Percentiles rank a stretch among this genome's conserved stretches.
These are phyloP conservation scores for Bothriochloa decipiens DNA, from an alignment of 176 grass and related monocot genomes.

Conservation along the genomic window DNA sequence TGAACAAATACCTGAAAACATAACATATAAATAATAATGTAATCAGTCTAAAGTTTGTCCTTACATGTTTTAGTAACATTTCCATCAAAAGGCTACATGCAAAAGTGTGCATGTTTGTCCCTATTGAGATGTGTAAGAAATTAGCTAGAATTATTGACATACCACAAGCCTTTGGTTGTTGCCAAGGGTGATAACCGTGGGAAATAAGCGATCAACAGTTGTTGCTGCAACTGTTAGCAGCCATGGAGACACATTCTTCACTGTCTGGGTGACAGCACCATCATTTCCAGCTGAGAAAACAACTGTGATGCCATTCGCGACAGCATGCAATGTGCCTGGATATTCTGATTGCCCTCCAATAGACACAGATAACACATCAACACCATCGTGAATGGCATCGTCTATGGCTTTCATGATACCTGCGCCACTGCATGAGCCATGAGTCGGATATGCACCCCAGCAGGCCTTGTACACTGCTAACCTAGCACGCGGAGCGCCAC, in stretches of 20 bases:
- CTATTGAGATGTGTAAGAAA: no score
- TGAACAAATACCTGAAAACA: no score
- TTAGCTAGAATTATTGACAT: neutral
- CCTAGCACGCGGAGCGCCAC: constrained; percentile 46
- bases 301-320: constrained; percentile 50
- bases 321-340: constrained; percentile 44
- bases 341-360: neutral
- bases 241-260: constrained; percentile 54
- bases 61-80: no score
- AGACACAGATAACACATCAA: constrained; percentile 59
- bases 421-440: neutral
- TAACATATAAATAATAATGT: no score
- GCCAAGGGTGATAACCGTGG: constrained; percentile 40
- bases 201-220: constrained; percentile 54
- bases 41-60: no score
- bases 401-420: constrained; percentile 52
- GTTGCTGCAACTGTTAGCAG: constrained; percentile 58
- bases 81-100: no score
- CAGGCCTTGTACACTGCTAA: constrained; percentile 64
- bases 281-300: constrained; percentile 57
- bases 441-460: neutral
- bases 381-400: constrained; percentile 58
- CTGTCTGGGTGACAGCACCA: constrained; percentile 6
- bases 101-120: no score
- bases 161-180: neutral